phyloP scores from a whole-genome alignment of 306 rosid genomes.

The Castanopsis chinensis region DNA sequence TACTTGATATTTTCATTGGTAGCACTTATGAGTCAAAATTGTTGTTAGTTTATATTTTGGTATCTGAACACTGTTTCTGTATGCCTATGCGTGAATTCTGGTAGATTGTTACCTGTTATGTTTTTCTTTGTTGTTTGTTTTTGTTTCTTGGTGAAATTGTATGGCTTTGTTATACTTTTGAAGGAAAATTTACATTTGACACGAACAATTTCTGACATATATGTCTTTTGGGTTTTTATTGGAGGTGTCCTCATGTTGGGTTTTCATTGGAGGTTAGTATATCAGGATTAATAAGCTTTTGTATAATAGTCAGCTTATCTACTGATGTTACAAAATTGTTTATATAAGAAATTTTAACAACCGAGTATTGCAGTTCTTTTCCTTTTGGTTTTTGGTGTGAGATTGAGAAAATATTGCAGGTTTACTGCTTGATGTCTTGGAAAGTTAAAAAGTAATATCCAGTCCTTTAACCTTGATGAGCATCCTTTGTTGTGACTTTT shows the following conservation, averaged over 20 bases:
- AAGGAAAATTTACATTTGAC: background rate
- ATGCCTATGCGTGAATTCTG: background rate
- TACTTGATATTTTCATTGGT: background rate
- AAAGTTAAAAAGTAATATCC: conserved; percentile 24
- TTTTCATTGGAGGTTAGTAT: background rate
- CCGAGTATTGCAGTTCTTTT: conserved; percentile 4
- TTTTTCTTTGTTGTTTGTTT: background rate
- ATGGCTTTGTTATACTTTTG: background rate
- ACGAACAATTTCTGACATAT: background rate
- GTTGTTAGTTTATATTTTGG: background rate
- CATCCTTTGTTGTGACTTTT: background rate
- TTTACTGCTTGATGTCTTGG: conserved; percentile 18
- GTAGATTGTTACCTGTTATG: background rate
- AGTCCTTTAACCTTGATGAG: conserved; percentile 20
- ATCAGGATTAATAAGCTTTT: background rate
- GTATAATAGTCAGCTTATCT: background rate
- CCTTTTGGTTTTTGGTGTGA: conserved; percentile 6
- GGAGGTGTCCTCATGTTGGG: background rate
- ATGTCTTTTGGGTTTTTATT: background rate
- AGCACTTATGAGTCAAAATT: background rate
- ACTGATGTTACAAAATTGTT: conserved; percentile 3
- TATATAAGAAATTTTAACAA: background rate
- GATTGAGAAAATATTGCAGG: conserved; percentile 22
- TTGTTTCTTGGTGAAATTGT: background rate
- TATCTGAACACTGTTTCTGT: background rate